A percentile compares a stretch with the other conserved stretches of the same genome.
Evolutionary conservation across 116 monocot genomes (phyloP).

Genomic region (Trichopus zeylanicus): DNA sequence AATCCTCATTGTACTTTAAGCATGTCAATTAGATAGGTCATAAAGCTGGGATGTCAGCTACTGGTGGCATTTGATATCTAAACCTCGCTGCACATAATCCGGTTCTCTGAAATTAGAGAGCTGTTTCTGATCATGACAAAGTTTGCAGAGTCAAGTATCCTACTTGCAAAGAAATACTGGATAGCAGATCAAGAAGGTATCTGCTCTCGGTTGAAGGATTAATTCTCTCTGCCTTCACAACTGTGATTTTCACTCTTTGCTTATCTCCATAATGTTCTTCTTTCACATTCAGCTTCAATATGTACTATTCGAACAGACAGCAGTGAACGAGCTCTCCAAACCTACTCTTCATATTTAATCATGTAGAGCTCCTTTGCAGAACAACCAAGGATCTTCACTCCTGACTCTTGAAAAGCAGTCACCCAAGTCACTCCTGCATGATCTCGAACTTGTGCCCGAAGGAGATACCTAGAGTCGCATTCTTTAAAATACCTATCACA

Average conservation of each 20-base stretch:
- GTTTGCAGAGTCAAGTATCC: background rate
- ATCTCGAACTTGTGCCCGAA: conserved; percentile 81
- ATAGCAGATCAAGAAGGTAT: conserved; percentile 54
- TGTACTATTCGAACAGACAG: conserved; percentile 49
- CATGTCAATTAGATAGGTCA: too few species aligned
- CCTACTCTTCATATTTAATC: conserved; percentile 42
- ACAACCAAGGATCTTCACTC: conserved; percentile 65
- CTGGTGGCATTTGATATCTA: too few species aligned
- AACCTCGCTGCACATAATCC: too few species aligned
- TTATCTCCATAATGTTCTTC: conserved; percentile 12
- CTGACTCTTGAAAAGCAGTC: conserved; percentile 83
- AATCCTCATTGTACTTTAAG: too few species aligned
- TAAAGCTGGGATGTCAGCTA: too few species aligned
- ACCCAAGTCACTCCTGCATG: conserved; percentile 70
- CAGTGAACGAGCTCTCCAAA: conserved; percentile 44
- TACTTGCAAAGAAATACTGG: background rate
- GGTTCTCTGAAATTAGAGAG: too few species aligned
- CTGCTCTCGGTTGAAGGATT: conserved; percentile 46
- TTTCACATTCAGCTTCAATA: conserved; percentile 61
- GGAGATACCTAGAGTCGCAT: conserved; percentile 85
- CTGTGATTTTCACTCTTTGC: conserved; percentile 55
- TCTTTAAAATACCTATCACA: conserved; percentile 63
- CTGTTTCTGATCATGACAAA: too few species aligned
- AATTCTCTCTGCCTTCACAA: conserved; percentile 55
- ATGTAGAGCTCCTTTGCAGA: conserved; percentile 61